These are phyloP conservation scores for Delonix regia DNA, from an alignment of 306 rosid genomes.

Conservation along the genomic window DNA sequence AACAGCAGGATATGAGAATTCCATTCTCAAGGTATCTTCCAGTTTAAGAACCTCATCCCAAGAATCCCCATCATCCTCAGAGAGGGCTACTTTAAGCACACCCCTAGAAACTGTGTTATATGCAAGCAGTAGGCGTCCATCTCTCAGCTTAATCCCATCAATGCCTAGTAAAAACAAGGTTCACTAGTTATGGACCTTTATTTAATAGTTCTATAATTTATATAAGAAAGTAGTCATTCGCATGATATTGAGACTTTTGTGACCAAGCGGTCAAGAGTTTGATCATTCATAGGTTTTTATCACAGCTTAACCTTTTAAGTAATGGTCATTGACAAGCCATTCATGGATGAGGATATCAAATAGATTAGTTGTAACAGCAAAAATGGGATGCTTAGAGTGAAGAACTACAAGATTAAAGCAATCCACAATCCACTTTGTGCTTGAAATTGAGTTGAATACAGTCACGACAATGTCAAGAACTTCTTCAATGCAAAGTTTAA, in stretches of 20 bases:
- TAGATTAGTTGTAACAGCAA: background rate
- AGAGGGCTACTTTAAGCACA: conserved; percentile 79
- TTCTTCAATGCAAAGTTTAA: background rate
- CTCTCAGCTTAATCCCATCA: conserved; percentile 84
- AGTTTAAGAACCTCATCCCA: conserved; percentile 73
- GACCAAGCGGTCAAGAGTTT: background rate
- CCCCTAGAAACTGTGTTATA: conserved; percentile 74
- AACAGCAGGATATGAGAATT: conserved; percentile 96
- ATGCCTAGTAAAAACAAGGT: conserved; percentile 56
- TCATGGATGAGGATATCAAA: background rate
- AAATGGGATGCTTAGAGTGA: background rate
- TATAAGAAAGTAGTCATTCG: background rate
- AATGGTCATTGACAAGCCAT: background rate
- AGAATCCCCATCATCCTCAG: conserved; percentile 85
- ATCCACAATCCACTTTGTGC: conserved; percentile 24
- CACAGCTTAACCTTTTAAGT: background rate
- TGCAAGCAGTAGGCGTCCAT: conserved; percentile 69
- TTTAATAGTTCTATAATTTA: too few relatives aligned
- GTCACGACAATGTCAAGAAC: background rate
- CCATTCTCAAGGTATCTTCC: conserved; percentile 77
- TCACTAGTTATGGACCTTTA: background rate
- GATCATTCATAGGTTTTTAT: background rate
- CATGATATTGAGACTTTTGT: background rate
- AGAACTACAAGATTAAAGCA: conserved; percentile 3
- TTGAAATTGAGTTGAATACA: background rate